Conservation (phyloP, 2,329 filamentous ascomycete genomes). For the Colletotrichum gloeosporioides region DNA sequence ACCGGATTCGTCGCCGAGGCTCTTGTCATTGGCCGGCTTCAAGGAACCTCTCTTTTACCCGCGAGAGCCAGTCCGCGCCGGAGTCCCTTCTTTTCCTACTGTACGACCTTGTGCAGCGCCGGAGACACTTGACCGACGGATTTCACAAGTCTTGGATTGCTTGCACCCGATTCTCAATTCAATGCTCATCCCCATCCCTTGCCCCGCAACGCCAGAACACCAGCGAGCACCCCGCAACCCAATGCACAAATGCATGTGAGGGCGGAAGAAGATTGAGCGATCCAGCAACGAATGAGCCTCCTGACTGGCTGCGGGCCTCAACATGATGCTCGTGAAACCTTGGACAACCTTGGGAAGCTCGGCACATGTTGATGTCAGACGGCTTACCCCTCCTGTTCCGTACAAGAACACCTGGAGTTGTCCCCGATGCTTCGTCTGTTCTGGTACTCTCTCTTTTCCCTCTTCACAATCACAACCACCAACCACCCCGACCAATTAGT, state of each 20-base stretch:
- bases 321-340: conserved; percentile 8
- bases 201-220: conserved; percentile 5
- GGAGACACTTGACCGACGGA: not conserved
- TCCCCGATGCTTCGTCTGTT: not conserved
- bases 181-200: not conserved
- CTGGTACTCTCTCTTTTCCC: not conserved
- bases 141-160: not conserved
- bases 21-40: not conserved
- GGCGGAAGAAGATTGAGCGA: conserved; percentile 2
- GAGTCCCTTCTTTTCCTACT: not conserved
- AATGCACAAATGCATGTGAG: conserved; percentile 18
- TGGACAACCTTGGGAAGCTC: conserved; percentile 15
- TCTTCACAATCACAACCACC: not conserved
- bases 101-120: not conserved
- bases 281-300: not conserved
- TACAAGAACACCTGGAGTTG: conserved; percentile 11
- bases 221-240: conserved; percentile 13
- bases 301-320: not conserved
- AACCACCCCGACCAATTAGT: not conserved
- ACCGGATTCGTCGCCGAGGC: conserved; percentile 13
- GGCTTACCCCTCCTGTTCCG: conserved; percentile 10
- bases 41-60: conserved; percentile 8
- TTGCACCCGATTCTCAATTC: not conserved
- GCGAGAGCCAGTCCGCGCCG: conserved; percentile 10
- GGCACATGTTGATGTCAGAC: conserved; percentile 19